Evolutionary conservation across 2,329 filamentous ascomycete genomes (phyloP).

Genomic region (Phaeosphaeriaceae sp.): DNA sequence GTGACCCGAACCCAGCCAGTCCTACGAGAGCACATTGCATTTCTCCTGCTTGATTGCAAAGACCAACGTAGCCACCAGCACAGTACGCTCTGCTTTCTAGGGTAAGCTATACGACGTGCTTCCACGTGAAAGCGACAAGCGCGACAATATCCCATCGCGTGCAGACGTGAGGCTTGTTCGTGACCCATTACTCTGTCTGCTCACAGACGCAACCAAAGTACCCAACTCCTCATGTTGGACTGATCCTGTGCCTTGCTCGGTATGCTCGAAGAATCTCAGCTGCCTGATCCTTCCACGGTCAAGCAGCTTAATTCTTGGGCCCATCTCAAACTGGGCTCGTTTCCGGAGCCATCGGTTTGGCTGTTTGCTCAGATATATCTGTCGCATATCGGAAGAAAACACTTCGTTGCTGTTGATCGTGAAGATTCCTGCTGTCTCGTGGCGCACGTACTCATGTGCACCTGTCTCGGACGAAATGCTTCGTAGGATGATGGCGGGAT

Average conservation of each 20-base stretch:
- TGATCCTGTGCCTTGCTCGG: background rate
- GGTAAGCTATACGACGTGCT: background rate
- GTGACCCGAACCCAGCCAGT: no score
- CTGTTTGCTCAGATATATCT: background rate
- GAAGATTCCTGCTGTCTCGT: background rate
- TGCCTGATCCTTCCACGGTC: background rate
- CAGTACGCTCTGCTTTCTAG: background rate
- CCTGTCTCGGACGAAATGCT: background rate
- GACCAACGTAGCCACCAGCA: no score
- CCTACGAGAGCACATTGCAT: no score
- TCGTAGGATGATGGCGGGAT: slow-evolving; percentile 1
- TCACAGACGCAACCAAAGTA: background rate
- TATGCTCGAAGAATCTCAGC: background rate
- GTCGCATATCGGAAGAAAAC: background rate
- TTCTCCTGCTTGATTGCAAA: no score
- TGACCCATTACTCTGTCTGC: background rate
- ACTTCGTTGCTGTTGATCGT: background rate
- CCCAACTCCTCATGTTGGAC: background rate
- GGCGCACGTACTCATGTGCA: background rate
- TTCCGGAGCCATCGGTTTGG: background rate
- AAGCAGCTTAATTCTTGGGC: background rate
- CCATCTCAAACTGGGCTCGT: background rate
- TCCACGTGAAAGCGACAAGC: background rate
- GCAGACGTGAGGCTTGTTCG: background rate
- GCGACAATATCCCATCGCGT: background rate